Evolutionary conservation across 495 filamentous ascomycete species (phyloP).

Genomic region (Geopyxis carbonaria): DNA sequence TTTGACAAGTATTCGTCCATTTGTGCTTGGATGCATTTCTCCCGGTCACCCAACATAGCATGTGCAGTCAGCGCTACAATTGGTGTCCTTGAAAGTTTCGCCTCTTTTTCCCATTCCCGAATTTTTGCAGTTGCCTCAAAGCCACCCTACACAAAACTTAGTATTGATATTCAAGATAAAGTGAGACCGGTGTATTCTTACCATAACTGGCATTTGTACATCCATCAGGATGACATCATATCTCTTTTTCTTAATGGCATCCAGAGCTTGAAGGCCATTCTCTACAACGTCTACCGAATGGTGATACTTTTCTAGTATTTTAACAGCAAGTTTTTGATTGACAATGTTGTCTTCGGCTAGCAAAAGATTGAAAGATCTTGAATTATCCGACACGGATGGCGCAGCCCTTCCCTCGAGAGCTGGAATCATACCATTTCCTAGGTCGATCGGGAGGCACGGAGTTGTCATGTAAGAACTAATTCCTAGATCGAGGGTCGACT

Average conservation of each 20-base stretch:
- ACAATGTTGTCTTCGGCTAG: conserved; percentile 96
- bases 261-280: conserved; percentile 83
- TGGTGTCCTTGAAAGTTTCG: conserved; percentile 62
- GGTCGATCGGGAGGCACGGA: conserved; percentile 82
- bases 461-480: conserved; percentile 99
- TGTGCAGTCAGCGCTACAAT: conserved; percentile 97
- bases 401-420: conserved; percentile 87
- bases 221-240: conserved; percentile 99
- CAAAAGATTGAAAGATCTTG: conserved; percentile 87
- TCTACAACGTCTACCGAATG: conserved; percentile 91
- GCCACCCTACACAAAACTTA: conserved; percentile 43
- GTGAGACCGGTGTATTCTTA: conserved; percentile 27
- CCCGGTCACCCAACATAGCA: conserved; percentile 96
- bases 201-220: conserved; percentile 99
- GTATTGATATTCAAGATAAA: background rate
- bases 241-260: conserved; percentile 70
- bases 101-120: conserved; percentile 73
- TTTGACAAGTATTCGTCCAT: conserved; percentile 99
- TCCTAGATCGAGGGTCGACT: conserved; percentile 85
- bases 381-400: conserved; percentile 81
- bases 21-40: conserved; percentile 94
- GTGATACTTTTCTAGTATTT: conserved; percentile 95
- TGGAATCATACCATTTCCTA: conserved; percentile 97
- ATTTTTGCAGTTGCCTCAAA: conserved; percentile 98
- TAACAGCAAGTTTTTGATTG: conserved; percentile 89